Evolutionary conservation across 352 stramenopile species (phyloP).

Genomic region (Phytophthora macrochlamydospora): DNA sequence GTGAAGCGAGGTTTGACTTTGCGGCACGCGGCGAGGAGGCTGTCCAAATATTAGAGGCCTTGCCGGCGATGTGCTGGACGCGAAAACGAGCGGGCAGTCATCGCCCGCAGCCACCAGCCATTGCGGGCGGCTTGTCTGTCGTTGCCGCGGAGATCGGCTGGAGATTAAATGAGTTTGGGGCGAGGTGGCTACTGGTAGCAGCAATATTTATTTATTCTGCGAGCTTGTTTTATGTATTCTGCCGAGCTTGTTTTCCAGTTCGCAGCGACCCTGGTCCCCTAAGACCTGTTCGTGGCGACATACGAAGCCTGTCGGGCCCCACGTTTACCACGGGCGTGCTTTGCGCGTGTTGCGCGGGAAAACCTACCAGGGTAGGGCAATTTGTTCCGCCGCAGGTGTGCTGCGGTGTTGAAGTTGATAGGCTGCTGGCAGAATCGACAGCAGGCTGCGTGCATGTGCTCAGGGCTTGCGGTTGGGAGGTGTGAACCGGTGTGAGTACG

Average conservation of each 20-base stretch:
- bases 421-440: neutral
- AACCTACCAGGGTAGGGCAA: slow-evolving; percentile 3
- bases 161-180: neutral
- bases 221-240: too few relatives aligned
- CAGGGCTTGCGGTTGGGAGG: neutral
- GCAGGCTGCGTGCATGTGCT: neutral
- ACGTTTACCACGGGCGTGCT: neutral
- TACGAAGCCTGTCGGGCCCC: neutral
- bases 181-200: neutral
- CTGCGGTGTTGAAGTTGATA: neutral
- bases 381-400: neutral
- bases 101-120: neutral
- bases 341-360: neutral
- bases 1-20: neutral
- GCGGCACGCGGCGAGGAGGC: neutral
- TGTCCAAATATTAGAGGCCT: neutral
- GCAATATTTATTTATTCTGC: neutral
- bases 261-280: neutral
- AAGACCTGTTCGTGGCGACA: neutral
- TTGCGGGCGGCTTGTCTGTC: neutral
- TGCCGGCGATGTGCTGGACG: neutral
- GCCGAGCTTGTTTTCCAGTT: neutral
- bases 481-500: too few relatives aligned
- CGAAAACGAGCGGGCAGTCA: neutral
- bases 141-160: neutral